phyloP scores from a whole-genome alignment of 352 stramenopile genomes.

The Phytophthora pistaciae region DNA sequence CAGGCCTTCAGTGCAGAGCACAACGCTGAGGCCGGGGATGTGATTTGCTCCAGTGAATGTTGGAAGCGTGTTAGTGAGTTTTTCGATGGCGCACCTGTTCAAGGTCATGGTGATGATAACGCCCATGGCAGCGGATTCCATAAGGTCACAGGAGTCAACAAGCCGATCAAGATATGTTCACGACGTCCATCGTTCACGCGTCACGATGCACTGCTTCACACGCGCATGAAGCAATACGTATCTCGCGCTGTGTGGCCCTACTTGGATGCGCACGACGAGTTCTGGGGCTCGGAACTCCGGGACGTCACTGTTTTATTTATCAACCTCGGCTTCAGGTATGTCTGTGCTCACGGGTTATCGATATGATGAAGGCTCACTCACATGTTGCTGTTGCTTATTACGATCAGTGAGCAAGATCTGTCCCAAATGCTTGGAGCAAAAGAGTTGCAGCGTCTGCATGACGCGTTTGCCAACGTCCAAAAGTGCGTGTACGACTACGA shows the following conservation, averaged over 20 bases:
- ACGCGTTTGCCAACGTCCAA: conserved; percentile 88
- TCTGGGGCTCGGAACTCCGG: conserved; percentile 93
- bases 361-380: neutral
- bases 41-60: conserved; percentile 89
- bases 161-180: conserved; percentile 75
- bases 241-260: conserved; percentile 93
- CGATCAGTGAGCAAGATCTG: conserved; percentile 74
- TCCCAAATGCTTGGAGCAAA: conserved; percentile 76
- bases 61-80: conserved; percentile 76
- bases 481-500: conserved; percentile 95
- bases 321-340: conserved; percentile 92
- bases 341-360: neutral
- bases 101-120: conserved; percentile 6
- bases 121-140: conserved; percentile 45
- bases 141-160: conserved; percentile 65
- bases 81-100: conserved; percentile 68
- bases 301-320: conserved; percentile 95
- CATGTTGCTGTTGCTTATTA: neutral
- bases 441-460: conserved; percentile 77
- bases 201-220: conserved; percentile 84
- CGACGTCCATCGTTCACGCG: conserved; percentile 77
- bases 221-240: conserved; percentile 92
- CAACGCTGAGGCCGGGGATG: conserved; percentile 87
- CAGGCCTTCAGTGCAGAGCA: conserved; percentile 93
- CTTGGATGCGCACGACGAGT: conserved; percentile 92